Conservation (phyloP, 345 rosid genomes). For the Physaria fendleri region DNA sequence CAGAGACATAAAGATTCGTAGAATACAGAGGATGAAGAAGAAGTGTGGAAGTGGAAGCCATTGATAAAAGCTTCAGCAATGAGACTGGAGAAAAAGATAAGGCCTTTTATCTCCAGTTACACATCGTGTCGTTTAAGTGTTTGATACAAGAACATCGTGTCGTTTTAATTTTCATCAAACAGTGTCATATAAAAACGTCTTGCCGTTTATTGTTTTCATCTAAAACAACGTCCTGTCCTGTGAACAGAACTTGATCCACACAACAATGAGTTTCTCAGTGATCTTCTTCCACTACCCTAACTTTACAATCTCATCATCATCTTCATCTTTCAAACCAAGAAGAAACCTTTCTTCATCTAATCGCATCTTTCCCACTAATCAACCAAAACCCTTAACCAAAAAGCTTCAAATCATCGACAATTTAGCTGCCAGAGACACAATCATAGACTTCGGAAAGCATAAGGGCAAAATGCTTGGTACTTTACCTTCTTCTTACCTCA, state of each 20-base stretch:
- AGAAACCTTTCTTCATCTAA: slow-evolving; percentile 16
- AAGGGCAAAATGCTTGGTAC: slow-evolving; percentile 81
- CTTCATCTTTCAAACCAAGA: slow-evolving; percentile 35
- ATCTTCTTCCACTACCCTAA: slow-evolving; percentile 16
- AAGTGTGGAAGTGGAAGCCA: slow-evolving; percentile 21
- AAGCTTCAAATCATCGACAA: slow-evolving; percentile 8
- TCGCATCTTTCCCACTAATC: neutral
- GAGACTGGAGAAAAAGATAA: slow-evolving; percentile 5
- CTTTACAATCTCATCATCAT: slow-evolving; percentile 28
- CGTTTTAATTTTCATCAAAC: too few species aligned
- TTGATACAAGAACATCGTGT: neutral
- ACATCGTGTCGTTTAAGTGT: neutral
- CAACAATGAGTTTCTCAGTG: slow-evolving; percentile 25
- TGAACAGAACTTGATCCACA: too few species aligned
- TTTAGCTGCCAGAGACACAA: slow-evolving; percentile 46
- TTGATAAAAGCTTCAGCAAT: neutral
- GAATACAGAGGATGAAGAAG: slow-evolving; percentile 14
- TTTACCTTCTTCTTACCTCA: slow-evolving; percentile 66
- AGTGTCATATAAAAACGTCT: too few species aligned
- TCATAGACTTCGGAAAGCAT: slow-evolving; percentile 72
- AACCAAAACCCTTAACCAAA: slow-evolving; percentile 11
- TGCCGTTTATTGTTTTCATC: too few species aligned
- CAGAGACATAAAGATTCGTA: neutral
- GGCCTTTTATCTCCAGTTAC: neutral
- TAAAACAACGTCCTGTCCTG: too few species aligned